Evolutionary conservation across 2,329 filamentous ascomycete genomes (phyloP).

Genomic region (Didymosphaeria variabile): DNA sequence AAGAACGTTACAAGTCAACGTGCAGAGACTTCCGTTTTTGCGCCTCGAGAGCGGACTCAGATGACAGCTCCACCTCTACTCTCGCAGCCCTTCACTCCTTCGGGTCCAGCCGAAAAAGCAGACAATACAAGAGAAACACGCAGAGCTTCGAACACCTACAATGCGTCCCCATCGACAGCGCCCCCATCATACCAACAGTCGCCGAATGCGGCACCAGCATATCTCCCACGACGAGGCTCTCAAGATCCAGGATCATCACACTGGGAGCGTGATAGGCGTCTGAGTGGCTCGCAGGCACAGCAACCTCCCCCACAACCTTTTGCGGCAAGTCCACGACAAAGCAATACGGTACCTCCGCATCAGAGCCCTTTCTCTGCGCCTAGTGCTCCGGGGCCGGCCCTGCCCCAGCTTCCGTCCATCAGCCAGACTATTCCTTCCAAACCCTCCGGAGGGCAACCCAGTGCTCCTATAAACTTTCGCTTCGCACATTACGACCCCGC

Average conservation of each 20-base stretch:
- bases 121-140: slow-evolving; percentile 36
- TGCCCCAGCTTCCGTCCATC: slow-evolving; percentile 21
- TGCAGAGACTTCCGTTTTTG: background rate
- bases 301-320: slow-evolving; percentile 36
- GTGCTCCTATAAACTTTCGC: slow-evolving; percentile 41
- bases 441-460: slow-evolving; percentile 39
- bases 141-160: slow-evolving; percentile 34
- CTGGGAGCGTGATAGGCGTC: slow-evolving; percentile 39
- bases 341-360: slow-evolving; percentile 32
- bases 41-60: slow-evolving; percentile 19
- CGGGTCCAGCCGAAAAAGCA: slow-evolving; percentile 27
- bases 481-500: slow-evolving; percentile 49
- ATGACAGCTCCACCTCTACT: slow-evolving; percentile 21
- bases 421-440: slow-evolving; percentile 38
- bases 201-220: slow-evolving; percentile 24
- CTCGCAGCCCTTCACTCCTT: slow-evolving; percentile 21
- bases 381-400: slow-evolving; percentile 10
- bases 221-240: slow-evolving; percentile 35
- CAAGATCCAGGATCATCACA: slow-evolving; percentile 35
- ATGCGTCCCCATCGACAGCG: slow-evolving; percentile 28
- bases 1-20: slow-evolving; percentile 11
- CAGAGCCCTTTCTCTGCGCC: slow-evolving; percentile 45
- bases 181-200: slow-evolving; percentile 25
- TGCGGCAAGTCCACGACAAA: slow-evolving; percentile 34
- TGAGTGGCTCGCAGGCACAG: slow-evolving; percentile 39